Evolutionary conservation across 2,329 filamentous ascomycete species (phyloP).

Genomic region (Apiospora marii): DNA sequence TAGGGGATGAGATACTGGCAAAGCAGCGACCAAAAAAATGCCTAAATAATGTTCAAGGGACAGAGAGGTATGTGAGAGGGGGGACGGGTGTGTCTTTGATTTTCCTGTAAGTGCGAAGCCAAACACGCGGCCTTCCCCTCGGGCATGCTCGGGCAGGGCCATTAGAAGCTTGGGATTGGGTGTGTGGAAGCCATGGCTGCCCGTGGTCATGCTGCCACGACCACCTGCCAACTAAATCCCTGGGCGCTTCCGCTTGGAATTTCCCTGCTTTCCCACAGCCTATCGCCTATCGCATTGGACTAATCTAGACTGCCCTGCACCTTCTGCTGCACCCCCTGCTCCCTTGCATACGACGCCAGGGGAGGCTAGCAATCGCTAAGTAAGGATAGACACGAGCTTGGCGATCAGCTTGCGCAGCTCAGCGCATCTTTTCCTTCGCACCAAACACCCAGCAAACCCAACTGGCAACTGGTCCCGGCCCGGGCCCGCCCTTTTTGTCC

Average conservation of each 20-base stretch:
- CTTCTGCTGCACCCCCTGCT: neutral
- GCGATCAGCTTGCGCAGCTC: no score
- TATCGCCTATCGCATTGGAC: neutral
- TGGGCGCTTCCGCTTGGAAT: slow-evolving; percentile 1
- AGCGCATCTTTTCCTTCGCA: no score
- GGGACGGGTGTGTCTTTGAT: neutral
- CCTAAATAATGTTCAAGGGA: neutral
- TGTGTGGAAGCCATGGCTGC: neutral
- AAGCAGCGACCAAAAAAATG: neutral
- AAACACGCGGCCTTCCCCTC: neutral
- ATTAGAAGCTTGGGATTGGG: neutral
- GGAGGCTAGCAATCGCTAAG: neutral
- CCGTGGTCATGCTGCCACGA: neutral
- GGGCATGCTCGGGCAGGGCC: neutral
- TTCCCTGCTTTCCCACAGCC: neutral
- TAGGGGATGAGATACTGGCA: neutral
- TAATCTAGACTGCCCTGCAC: slow-evolving; percentile 11
- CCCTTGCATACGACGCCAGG: slow-evolving; percentile 12
- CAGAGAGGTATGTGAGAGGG: neutral
- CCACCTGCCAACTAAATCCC: no score
- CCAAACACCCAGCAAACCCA: no score
- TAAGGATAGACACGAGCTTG: neutral
- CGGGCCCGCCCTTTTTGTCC: neutral
- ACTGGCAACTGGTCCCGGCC: neutral
- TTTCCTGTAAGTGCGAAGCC: neutral